Evolutionary conservation across 345 rosid species (phyloP), one percentile per base, ranked within the genome.

Genomic region (Garcia nutans): DNA sequence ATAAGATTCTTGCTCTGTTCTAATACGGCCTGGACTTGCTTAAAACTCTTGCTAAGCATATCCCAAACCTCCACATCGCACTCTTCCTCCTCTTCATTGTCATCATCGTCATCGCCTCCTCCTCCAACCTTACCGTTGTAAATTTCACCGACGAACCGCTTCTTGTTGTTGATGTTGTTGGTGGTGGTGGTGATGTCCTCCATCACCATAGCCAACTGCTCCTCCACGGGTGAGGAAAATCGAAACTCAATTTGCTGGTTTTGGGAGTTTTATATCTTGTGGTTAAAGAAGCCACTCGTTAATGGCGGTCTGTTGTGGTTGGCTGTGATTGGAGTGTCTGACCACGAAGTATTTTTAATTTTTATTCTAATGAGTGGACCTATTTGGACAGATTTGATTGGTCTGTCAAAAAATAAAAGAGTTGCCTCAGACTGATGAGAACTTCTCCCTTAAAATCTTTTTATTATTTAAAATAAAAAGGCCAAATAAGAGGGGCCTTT

Each of bases 51-150:
- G 77, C 83, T 77, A 59, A 83, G 83, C 67, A 72, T 56, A 72
- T 77, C 68, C 86, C 84, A 85, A 0, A 68, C 88, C 80, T 83
- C 85, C 75, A 28, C 56, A 70, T 85, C 85, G 68, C 72, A 77
- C 50, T 68, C 82, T 57, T 73, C 82, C 5, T 59, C 74, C 0
- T 76, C 31, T 28, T 28, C 77, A 1, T 5, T 28, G 0, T 56
- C 73, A 37, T 44, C 76, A 0, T 58, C 80, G 0, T 17, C 50
- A 2, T 33, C 49, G 1, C 31, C 76, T 2, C 26, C 74, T 1
- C 20, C 74, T 1, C 20, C 20, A 1, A 10, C n/a, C 17, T 16
- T 13, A 16, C 20, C 20, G 58, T 15, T 54, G 58, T 54, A 17
- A 2, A 20, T n/a, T 6, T 1, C 65, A 13, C 22, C 72, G 0